Evolutionary conservation across 192 early-diverging fungal genomes (phyloP).

Genomic region (Podila minutissima): DNA sequence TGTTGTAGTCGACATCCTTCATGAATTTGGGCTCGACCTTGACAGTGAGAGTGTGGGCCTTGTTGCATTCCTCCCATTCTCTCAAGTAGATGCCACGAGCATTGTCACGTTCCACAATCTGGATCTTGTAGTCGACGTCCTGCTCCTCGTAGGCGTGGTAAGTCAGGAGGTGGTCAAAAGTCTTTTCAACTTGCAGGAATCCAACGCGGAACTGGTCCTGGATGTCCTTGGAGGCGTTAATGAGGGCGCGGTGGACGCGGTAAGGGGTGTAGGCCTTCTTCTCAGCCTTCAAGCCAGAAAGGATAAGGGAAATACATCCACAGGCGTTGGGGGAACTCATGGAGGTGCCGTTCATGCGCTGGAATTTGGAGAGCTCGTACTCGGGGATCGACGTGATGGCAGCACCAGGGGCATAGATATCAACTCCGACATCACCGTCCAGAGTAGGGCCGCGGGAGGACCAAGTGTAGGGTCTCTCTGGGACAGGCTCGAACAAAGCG

Average conservation of each 20-base stretch:
- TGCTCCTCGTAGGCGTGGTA: conserved; percentile 63
- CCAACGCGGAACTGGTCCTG: conserved; percentile 81
- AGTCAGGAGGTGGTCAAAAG: conserved; percentile 82
- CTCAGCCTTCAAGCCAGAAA: conserved; percentile 86
- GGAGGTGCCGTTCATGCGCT: conserved; percentile 92
- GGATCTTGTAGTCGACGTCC: conserved; percentile 73
- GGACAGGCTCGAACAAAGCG: conserved; percentile 79
- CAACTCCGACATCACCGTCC: conserved; percentile 87
- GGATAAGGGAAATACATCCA: conserved; percentile 85
- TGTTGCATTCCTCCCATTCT: conserved; percentile 74
- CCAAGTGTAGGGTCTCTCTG: conserved; percentile 90
- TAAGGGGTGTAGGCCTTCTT: conserved; percentile 80
- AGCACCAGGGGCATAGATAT: conserved; percentile 88
- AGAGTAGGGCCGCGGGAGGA: conserved; percentile 85
- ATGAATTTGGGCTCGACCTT: conserved; percentile 69
- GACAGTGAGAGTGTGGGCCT: conserved; percentile 65
- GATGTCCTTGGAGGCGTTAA: conserved; percentile 79
- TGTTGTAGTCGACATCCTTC: conserved; percentile 65
- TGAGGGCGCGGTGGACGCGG: conserved; percentile 82
- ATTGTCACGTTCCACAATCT: conserved; percentile 45
- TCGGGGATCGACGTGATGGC: conserved; percentile 92
- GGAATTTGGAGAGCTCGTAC: conserved; percentile 74
- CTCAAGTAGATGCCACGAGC: conserved; percentile 92
- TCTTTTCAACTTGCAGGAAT: conserved; percentile 88
- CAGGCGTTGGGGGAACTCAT: conserved; percentile 94